phyloP scores from a whole-genome alignment of 306 rosid genomes.

The Sechiopsis laciniata region DNA sequence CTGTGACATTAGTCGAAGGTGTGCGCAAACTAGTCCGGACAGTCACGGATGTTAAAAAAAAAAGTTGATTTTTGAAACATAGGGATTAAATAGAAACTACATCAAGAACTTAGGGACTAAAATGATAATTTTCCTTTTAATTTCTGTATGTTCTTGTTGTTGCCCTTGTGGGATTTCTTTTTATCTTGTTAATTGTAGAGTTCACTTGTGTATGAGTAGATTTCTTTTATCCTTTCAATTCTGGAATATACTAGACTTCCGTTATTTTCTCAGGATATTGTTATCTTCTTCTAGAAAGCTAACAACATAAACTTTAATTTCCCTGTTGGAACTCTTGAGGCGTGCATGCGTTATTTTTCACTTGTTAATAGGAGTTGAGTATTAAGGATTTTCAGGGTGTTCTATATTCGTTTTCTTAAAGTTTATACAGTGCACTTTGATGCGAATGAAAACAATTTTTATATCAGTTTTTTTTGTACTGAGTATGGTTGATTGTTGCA shows the following conservation, averaged over 20 bases:
- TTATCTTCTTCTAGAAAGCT: background rate
- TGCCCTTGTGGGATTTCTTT: background rate
- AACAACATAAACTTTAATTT: background rate
- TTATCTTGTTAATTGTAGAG: background rate
- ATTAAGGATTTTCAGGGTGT: background rate
- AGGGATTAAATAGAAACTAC: too few species aligned
- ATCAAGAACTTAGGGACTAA: too few species aligned
- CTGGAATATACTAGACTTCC: background rate
- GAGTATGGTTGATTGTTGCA: background rate
- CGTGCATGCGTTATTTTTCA: background rate
- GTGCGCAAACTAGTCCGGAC: too few species aligned
- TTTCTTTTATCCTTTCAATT: background rate
- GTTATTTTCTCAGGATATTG: background rate
- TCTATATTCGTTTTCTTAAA: background rate
- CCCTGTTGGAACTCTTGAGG: background rate
- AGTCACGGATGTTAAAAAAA: too few species aligned
- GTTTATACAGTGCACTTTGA: background rate
- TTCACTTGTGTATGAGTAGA: background rate
- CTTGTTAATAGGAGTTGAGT: conserved; percentile 9
- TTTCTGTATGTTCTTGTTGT: background rate
- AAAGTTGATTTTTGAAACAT: too few species aligned
- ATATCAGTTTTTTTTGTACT: background rate
- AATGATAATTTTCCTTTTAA: background rate
- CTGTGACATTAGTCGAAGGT: too few species aligned
- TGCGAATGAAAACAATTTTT: background rate